phyloP scores from a whole-genome alignment of 2,329 filamentous ascomycete genomes.

The Sporothrix sp. region DNA sequence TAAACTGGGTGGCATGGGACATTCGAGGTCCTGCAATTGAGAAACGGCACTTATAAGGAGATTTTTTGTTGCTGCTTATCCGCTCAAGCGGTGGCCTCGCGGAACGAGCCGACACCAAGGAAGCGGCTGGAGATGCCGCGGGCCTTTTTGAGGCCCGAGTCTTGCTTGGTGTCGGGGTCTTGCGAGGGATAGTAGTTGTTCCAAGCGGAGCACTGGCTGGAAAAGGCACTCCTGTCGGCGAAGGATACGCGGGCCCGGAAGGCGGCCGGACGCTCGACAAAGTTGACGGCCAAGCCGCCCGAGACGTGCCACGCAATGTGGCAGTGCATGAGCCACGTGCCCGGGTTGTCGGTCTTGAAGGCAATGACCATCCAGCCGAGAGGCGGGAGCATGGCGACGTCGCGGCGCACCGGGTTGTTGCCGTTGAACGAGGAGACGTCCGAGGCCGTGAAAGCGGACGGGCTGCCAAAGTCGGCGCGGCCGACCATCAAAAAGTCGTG shows the following conservation, averaged over 20 bases:
- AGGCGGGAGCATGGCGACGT: constrained; percentile 33
- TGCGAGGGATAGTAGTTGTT: constrained; percentile 12
- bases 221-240: constrained; percentile 9
- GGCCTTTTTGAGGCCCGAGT: constrained; percentile 15
- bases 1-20: no score
- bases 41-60: no score
- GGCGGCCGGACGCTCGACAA: constrained; percentile 28
- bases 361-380: constrained; percentile 36
- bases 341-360: constrained; percentile 39
- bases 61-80: no score
- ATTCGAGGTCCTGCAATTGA: no score
- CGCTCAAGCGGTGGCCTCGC: no score
- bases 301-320: constrained; percentile 40
- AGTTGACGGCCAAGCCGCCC: constrained; percentile 39
- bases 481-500: constrained; percentile 23
- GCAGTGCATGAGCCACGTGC: constrained; percentile 37
- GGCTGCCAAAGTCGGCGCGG: constrained; percentile 14
- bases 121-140: background rate
- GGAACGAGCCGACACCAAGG: constrained; percentile 4
- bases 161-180: constrained; percentile 11
- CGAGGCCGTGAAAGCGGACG: constrained; percentile 13
- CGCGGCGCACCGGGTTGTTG: constrained; percentile 34
- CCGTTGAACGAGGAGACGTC: constrained; percentile 21
- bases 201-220: constrained; percentile 17
- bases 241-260: constrained; percentile 6